Evolutionary conservation across 2,329 filamentous ascomycete genomes (phyloP).

Genomic region (Escovopsis sp.): DNA sequence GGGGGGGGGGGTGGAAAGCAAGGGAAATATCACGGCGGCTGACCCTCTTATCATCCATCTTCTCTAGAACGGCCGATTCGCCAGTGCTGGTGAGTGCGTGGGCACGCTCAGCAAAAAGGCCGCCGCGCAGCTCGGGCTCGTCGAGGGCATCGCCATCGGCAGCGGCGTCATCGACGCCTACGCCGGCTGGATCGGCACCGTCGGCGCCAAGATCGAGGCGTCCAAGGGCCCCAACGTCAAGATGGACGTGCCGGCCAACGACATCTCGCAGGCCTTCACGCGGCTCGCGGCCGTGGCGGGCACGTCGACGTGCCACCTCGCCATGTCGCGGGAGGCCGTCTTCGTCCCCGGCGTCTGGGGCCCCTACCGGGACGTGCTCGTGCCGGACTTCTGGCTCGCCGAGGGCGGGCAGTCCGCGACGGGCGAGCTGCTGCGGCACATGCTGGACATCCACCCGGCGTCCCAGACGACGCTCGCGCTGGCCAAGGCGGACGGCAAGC

Average conservation of each 20-base stretch:
- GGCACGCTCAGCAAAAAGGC: conserved; percentile 75
- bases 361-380: conserved; percentile 83
- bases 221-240: conserved; percentile 45
- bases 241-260: conserved; percentile 55
- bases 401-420: conserved; percentile 95
- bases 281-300: conserved; percentile 88
- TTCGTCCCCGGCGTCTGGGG: conserved; percentile 97
- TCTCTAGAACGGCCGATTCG: conserved; percentile 70
- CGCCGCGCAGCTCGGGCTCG: conserved; percentile 67
- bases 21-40: too few species aligned
- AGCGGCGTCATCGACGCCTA: conserved; percentile 97
- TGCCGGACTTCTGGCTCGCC: conserved; percentile 90
- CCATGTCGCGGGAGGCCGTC: conserved; percentile 83
- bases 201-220: conserved; percentile 86
- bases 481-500: conserved; percentile 67
- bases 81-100: conserved; percentile 83
- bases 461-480: conserved; percentile 66
- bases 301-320: conserved; percentile 92
- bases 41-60: neutral
- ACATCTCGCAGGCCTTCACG: conserved; percentile 82
- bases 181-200: conserved; percentile 95
- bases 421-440: conserved; percentile 83
- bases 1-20: neutral
- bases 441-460: conserved; percentile 88
- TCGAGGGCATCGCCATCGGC: conserved; percentile 76